These are phyloP conservation scores for Bonia amplexicaulis DNA, from an alignment of 176 grass and related monocot genomes.

Conservation along the genomic window DNA sequence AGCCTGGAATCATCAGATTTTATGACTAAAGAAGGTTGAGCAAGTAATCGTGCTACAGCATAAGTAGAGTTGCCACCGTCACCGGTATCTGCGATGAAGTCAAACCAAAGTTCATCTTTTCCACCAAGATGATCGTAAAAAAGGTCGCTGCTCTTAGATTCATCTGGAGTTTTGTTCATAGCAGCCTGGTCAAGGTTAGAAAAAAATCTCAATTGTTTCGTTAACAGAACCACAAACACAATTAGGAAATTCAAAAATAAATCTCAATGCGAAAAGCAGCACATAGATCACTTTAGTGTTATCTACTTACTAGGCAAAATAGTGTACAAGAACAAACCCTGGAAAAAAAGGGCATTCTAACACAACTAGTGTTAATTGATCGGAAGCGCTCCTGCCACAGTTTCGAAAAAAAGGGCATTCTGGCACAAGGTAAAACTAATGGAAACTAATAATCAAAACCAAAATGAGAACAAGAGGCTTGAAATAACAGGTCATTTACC, in stretches of 20 bases:
- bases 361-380: too few relatives aligned
- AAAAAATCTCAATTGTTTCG: constrained; percentile 7
- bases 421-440: background rate
- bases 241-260: constrained; percentile 7
- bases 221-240: constrained; percentile 18
- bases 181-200: constrained; percentile 62
- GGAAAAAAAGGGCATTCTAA: background rate
- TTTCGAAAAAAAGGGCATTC: background rate
- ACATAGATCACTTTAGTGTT: background rate
- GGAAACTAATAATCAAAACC: background rate
- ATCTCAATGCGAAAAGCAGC: background rate
- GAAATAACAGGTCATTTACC: constrained; percentile 37
- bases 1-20: constrained; percentile 38
- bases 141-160: constrained; percentile 60
- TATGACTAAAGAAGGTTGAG: constrained; percentile 60
- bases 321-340: constrained; percentile 7
- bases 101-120: constrained; percentile 94
- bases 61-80: constrained; percentile 95
- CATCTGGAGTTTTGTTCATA: constrained; percentile 86
- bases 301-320: background rate
- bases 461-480: background rate
- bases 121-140: constrained; percentile 75
- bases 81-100: constrained; percentile 96
- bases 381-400: too few relatives aligned
- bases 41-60: constrained; percentile 76